Percentiles rank a stretch among this genome's conserved stretches.
phyloP scores from a whole-genome alignment of 371 early-diverging fungal genomes.

The Apophysomyces trapeziformis region DNA sequence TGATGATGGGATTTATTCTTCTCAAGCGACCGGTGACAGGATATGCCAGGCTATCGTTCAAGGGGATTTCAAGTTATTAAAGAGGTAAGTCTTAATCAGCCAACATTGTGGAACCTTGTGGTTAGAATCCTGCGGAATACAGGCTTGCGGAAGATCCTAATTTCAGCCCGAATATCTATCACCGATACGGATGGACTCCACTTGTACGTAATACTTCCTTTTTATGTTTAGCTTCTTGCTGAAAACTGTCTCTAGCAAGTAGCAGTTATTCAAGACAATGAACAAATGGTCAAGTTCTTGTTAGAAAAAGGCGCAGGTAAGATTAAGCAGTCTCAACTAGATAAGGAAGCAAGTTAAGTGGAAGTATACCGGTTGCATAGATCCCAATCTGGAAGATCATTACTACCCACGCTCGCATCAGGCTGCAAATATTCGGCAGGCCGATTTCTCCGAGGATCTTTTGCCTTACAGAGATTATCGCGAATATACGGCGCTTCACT shows the following conservation, averaged over 20 bases:
- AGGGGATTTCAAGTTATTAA: conserved; percentile 40
- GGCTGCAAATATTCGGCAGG: conserved; percentile 47
- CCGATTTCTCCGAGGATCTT: conserved; percentile 50
- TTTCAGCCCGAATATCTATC: conserved; percentile 50
- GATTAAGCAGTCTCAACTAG: neutral
- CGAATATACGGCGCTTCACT: conserved; percentile 64
- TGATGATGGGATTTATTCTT: too few species aligned
- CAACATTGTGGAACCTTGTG: neutral
- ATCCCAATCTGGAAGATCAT: conserved; percentile 51
- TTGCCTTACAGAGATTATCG: conserved; percentile 54
- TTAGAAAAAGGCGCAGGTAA: conserved; percentile 53
- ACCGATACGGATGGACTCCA: conserved; percentile 56
- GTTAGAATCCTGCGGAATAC: neutral
- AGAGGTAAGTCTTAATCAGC: conserved; percentile 32
- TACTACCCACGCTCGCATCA: conserved; percentile 54
- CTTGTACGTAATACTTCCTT: conserved; percentile 32
- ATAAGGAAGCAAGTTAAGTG: too few species aligned
- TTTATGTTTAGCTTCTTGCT: neutral
- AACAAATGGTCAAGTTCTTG: conserved; percentile 44
- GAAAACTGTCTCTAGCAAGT: conserved; percentile 39
- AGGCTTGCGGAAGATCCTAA: conserved; percentile 52
- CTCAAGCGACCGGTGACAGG: conserved; percentile 37
- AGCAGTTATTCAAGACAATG: conserved; percentile 56
- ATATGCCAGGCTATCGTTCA: conserved; percentile 53
- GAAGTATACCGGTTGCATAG: conserved; percentile 17